phyloP scores from a whole-genome alignment of 2,329 filamentous ascomycete genomes.

The Colletotrichum kahawae region DNA sequence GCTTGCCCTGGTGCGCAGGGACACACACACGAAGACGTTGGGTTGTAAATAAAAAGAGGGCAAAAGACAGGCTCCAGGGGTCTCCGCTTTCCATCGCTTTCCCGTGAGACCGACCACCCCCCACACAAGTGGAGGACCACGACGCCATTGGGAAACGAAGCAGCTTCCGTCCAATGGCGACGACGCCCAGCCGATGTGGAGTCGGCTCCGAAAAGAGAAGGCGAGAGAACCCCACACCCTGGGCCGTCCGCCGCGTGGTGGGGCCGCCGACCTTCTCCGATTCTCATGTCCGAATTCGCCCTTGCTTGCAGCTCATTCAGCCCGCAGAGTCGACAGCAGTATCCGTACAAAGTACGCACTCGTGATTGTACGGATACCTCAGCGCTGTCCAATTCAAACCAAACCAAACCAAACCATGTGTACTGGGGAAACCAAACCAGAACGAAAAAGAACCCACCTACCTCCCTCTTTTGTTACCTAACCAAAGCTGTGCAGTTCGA shows the following conservation, averaged over 20 bases:
- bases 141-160: background rate
- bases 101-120: background rate
- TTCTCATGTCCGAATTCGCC: slow-evolving; percentile 13
- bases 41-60: background rate
- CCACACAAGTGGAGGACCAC: background rate
- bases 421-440: background rate
- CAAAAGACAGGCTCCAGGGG: background rate
- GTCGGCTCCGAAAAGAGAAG: background rate
- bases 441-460: background rate
- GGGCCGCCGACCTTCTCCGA: slow-evolving; percentile 16
- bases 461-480: background rate
- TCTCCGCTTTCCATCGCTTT: background rate
- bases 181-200: background rate
- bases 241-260: slow-evolving; percentile 1
- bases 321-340: background rate
- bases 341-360: background rate
- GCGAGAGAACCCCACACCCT: background rate
- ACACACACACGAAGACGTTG: background rate
- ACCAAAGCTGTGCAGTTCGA: background rate
- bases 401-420: background rate
- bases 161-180: background rate
- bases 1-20: background rate
- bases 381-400: background rate
- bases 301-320: slow-evolving; percentile 5
- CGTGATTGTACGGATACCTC: no score